These are phyloP conservation scores for Rhodotorula sp. DNA, from an alignment of 1,284 basidiomycete species.

Conservation along the genomic window DNA sequence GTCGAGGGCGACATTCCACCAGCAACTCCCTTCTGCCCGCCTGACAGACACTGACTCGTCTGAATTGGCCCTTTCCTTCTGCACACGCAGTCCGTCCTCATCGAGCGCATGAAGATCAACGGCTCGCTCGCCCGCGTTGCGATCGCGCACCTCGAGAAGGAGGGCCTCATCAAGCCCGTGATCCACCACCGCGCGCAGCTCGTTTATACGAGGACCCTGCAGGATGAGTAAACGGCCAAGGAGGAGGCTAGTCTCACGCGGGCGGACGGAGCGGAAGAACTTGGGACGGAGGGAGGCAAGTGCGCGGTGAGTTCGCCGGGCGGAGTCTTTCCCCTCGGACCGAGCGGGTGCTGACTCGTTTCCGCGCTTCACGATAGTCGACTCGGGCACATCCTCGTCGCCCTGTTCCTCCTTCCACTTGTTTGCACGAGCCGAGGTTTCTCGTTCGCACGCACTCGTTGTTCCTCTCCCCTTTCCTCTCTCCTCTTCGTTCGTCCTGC, in stretches of 20 bases:
- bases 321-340: no score
- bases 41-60: not conserved
- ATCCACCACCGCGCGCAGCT: constrained; percentile 94
- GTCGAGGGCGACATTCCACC: constrained; percentile 11
- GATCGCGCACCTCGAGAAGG: constrained; percentile 90
- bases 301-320: no score
- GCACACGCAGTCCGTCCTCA: constrained; percentile 63
- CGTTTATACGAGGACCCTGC: constrained; percentile 43
- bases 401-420: no score
- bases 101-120: constrained; percentile 95
- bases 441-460: no score
- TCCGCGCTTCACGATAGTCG: no score
- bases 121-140: constrained; percentile 91
- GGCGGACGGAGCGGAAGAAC: no score
- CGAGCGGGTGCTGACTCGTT: no score
- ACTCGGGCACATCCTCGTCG: no score
- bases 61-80: constrained; percentile 1
- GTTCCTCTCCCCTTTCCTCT: no score
- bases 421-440: no score
- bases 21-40: not conserved
- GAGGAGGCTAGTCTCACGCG: not conserved
- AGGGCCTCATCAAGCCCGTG: constrained; percentile 90
- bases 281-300: no score
- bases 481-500: no score
- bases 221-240: constrained; percentile 17